Base-by-base conservation (phyloP, 2,329 filamentous ascomycete species). In the Pestalotiopsis sp. region DNA sequence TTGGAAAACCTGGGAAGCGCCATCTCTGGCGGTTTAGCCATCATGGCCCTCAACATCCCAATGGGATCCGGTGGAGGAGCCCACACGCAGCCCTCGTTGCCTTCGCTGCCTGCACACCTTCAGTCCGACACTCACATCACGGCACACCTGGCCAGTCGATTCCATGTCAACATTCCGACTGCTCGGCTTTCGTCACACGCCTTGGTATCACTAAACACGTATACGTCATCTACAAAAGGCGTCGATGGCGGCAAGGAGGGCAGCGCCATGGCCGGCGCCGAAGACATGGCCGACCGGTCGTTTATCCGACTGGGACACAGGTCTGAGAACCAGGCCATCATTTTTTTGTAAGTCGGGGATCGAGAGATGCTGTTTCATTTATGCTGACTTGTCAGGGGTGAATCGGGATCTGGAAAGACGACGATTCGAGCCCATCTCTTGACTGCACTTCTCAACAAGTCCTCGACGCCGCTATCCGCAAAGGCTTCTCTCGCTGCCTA, bases 391-490 rank as follows among this genome's bases (percentile, higher is more conserved):
- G 62, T 64, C 73, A 98, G 95, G 73, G 96, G 96, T 80, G 96
- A 99, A 87, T 97, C 94, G 68, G 96, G 96, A 60, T 91, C 96
- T 40, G 96, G 96, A 75, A 99, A 99, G 84, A 98, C 96, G 0
- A 99, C 96, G 0, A 86, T 98, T 76, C 92, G 96, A 71, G 93
- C 94, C 58, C 96, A 98, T 79, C 85, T 98, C 67, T 85, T 99
- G 60, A 92, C 94, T 27, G 90, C 95, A 1, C 87, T 99, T 66
- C 88, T 99, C 38, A 92, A 92, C 75, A 97, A 95, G 79, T 96
- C 95, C 2, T 94, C 94, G 0, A 98, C 96, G 13, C 96, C 96
- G 0, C 84, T 99, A 3, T 98, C 95, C 1, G 93, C 91, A 73
- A 99, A 98, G 81, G 87, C 98, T 23, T 98, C 95, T 2, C 91